phyloP scores from a whole-genome alignment of 1,284 basidiomycete species.

The Marasmius fiardii region DNA sequence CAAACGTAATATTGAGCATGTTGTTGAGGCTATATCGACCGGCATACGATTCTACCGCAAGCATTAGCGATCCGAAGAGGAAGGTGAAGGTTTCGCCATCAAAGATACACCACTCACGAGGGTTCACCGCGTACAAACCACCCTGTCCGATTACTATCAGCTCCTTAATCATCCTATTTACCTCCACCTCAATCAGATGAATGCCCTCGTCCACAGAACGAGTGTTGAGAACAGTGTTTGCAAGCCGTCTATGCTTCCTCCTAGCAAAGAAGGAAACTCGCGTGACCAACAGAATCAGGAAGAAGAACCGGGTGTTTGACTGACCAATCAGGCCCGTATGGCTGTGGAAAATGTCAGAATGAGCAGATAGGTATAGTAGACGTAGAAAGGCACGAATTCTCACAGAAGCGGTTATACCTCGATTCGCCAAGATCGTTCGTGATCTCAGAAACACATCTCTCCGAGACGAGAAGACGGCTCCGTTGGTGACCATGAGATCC shows the following conservation, averaged over 20 bases:
- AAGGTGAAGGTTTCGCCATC: slow-evolving; percentile 22
- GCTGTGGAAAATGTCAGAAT: background rate
- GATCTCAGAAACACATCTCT: slow-evolving; percentile 41
- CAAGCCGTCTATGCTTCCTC: slow-evolving; percentile 39
- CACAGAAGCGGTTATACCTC: slow-evolving; percentile 42
- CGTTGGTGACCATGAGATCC: slow-evolving; percentile 38
- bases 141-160: slow-evolving; percentile 28
- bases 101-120: slow-evolving; percentile 28
- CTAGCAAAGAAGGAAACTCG: slow-evolving; percentile 17
- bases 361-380: background rate
- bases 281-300: slow-evolving; percentile 1
- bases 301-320: background rate
- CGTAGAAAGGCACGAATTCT: background rate
- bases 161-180: slow-evolving; percentile 29
- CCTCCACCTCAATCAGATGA: slow-evolving; percentile 32
- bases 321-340: background rate
- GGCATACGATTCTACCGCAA: slow-evolving; percentile 2
- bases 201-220: slow-evolving; percentile 31
- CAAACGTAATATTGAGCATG: slow-evolving; percentile 36
- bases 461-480: slow-evolving; percentile 39
- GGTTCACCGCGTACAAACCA: slow-evolving; percentile 33
- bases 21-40: slow-evolving; percentile 21
- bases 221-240: slow-evolving; percentile 27
- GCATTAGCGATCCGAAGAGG: background rate
- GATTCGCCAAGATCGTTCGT: slow-evolving; percentile 34